Conservation (phyloP, 306 rosid genomes). For the Dryas drummondii region DNA sequence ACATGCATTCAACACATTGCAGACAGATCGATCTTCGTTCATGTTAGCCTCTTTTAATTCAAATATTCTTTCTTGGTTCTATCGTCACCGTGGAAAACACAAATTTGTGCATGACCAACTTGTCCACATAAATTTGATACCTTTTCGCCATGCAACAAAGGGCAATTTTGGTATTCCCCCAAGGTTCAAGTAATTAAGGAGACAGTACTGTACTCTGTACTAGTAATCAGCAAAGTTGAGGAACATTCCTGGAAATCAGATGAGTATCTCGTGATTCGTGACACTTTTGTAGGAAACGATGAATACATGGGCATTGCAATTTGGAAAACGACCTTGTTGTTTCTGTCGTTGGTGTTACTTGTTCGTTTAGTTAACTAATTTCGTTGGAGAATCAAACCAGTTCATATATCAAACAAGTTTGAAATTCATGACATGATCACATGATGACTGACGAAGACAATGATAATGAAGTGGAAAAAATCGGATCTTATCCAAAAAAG, state of each 20-base stretch:
- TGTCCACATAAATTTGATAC: not conserved
- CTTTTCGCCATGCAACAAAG: too few species aligned
- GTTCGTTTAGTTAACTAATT: too few species aligned
- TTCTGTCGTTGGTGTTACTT: too few species aligned
- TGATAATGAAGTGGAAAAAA: not conserved
- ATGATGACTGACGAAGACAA: not conserved
- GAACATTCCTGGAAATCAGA: constrained; percentile 55
- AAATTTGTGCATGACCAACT: not conserved
- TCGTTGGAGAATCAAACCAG: too few species aligned
- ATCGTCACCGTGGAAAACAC: not conserved
- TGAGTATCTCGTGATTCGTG: not conserved
- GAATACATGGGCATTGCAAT: not conserved
- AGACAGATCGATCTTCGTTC: too few species aligned
- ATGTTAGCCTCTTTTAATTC: too few species aligned
- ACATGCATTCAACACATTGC: not conserved
- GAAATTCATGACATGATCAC: not conserved
- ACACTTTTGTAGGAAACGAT: not conserved
- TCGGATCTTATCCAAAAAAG: not conserved
- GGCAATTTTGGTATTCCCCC: not conserved
- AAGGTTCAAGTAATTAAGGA: not conserved
- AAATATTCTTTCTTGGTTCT: not conserved
- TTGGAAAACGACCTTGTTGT: too few species aligned
- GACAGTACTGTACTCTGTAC: not conserved
- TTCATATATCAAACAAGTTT: not conserved
- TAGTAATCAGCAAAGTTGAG: not conserved